Base-by-base conservation (phyloP, 2,329 filamentous ascomycete genomes). In the Lasiodiplodia hormozganensis region DNA sequence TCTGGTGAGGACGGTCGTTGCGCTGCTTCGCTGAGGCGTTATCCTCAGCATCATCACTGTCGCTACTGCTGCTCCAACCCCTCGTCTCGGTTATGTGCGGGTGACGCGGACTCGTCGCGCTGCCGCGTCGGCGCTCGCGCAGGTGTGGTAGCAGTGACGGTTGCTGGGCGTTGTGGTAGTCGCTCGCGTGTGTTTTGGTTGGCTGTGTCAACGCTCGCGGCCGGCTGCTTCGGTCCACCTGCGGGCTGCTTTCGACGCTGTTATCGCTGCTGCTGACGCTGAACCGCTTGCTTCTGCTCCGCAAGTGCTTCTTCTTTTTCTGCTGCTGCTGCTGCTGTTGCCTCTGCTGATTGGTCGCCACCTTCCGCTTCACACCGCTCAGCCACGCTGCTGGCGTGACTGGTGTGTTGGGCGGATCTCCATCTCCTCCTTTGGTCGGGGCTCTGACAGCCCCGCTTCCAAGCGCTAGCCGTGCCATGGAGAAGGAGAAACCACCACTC, bases 331-430 rank as follows among this genome's bases (percentile, higher is more conserved):
- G 51, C 51, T 53, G 51, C 51, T 53, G 51, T 8, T 53, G 51
- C 51, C 28, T 28, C 31, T 34, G 31, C 51, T 53, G 28, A 8
- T 14, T 16, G 21, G 8, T 25, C n/a, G 43, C 18, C 14, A 21
- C 25, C 18, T 5, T 34, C 8, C 10, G 8, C 8, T 16, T 34
- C 16, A 18, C 40, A 6, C 40, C 25, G 31, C 43, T 28, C 4
- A 28, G 56, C 36, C 36, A 60, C 36, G 56, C 23, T n/a, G 34
- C 36, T 12, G 56, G 56, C 56, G 56, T 52, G 60, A 52, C 60
- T 47, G 60, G 47, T 47, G 60, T 38, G 60, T 52, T 64, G 28
- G 60, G n/a, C 6, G 60, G 31, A 49, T 64, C 60, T n/a, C 60
- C 43, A 34, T 34, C 31, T 12, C 23, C 60, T 47, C 43, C n/a